These are phyloP conservation scores for Nigrospora sphaerica DNA, from an alignment of 2,329 filamentous ascomycete species.

Conservation along the genomic window DNA sequence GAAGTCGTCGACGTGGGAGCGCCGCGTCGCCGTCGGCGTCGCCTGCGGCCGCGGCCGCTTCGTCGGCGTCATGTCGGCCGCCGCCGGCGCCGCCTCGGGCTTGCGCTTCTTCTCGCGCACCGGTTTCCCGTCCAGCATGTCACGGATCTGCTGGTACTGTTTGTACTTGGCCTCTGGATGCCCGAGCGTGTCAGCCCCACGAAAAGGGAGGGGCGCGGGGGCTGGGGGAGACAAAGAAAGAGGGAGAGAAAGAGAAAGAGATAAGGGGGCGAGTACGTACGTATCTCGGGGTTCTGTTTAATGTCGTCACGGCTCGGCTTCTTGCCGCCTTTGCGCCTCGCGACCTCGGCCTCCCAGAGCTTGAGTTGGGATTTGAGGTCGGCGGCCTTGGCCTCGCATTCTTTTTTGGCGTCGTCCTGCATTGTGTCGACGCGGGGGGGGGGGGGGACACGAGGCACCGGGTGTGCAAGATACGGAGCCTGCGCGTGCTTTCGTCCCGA, in stretches of 20 bases:
- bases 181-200: neutral
- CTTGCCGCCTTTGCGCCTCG: conserved; percentile 51
- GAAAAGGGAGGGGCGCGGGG: neutral
- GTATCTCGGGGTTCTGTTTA: conserved; percentile 64
- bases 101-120: conserved; percentile 30
- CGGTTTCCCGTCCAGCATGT: conserved; percentile 47
- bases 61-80: conserved; percentile 33
- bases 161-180: conserved; percentile 63
- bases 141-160: conserved; percentile 61
- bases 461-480: no score
- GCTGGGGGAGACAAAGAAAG: neutral
- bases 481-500: no score
- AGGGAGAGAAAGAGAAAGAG: neutral
- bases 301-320: conserved; percentile 72
- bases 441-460: no score
- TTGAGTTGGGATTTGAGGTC: conserved; percentile 65
- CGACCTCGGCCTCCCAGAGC: conserved; percentile 65
- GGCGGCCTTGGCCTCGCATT: conserved; percentile 43
- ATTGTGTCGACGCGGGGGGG: conserved; percentile 20
- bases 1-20: conserved; percentile 28
- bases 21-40: conserved; percentile 38
- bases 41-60: conserved; percentile 41
- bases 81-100: conserved; percentile 18
- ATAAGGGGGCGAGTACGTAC: conserved; percentile 32
- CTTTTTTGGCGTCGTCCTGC: conserved; percentile 35